Conservation (phyloP, 805 yeast genomes). For the Myxozyma lipomycoides region DNA sequence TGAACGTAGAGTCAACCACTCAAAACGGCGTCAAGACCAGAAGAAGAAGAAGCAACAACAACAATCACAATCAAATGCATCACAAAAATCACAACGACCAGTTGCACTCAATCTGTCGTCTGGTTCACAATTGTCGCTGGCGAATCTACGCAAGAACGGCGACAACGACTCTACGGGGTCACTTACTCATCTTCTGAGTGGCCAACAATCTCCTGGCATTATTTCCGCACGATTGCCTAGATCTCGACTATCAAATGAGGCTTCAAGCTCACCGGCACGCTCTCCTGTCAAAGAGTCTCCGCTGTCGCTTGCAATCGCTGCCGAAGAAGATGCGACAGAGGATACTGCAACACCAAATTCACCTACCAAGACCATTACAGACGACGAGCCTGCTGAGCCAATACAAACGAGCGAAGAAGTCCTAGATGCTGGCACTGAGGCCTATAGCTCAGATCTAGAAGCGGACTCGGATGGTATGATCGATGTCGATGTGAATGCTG, state of each 20-base stretch:
- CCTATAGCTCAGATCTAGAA: background rate
- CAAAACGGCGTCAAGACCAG: constrained; percentile 2
- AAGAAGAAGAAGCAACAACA: constrained; percentile 1
- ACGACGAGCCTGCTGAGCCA: background rate
- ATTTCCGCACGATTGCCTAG: constrained; percentile 15
- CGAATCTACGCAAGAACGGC: background rate
- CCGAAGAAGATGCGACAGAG: background rate
- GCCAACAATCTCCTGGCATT: constrained; percentile 15
- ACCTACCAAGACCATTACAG: background rate
- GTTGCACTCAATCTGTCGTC: constrained; percentile 7
- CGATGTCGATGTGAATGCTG: background rate
- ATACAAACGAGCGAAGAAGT: background rate
- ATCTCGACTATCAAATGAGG: background rate
- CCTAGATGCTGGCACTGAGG: background rate
- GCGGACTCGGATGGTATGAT: background rate
- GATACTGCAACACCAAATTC: background rate
- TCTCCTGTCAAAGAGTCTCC: background rate
- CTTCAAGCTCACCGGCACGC: background rate
- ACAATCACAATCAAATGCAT: background rate
- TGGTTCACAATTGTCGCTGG: constrained; percentile 3
- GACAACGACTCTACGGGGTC: constrained; percentile 7
- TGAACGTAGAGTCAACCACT: constrained; percentile 26
- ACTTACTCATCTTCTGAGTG: constrained; percentile 2
- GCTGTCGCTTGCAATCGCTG: background rate
- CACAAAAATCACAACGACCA: constrained; percentile 4